Conservation (phyloP, 306 rosid species). For the barrel medic (Medicago truncatula) region DNA sequence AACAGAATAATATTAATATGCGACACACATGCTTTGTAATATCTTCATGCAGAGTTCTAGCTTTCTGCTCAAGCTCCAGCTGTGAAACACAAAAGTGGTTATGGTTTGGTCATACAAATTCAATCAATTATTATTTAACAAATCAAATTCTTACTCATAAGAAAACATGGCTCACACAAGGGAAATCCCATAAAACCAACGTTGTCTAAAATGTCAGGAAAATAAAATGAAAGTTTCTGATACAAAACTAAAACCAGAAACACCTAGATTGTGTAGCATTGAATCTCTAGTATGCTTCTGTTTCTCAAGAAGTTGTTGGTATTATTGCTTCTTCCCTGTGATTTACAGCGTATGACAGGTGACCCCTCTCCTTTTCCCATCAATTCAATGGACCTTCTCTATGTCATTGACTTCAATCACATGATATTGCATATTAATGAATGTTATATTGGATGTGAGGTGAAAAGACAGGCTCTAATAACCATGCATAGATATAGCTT, state of each 20-base stretch:
- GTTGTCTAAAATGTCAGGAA: slow-evolving; percentile 5
- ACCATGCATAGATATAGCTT: slow-evolving; percentile 15
- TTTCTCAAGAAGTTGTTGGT: slow-evolving; percentile 19
- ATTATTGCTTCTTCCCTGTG: too few relatives aligned
- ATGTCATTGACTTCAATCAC: too few relatives aligned
- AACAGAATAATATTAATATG: slow-evolving; percentile 30
- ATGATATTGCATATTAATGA: too few relatives aligned
- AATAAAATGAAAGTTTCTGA: background rate
- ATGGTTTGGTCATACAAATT: slow-evolving; percentile 35
- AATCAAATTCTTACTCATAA: slow-evolving; percentile 13
- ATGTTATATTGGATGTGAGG: too few relatives aligned
- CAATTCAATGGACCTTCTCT: too few relatives aligned
- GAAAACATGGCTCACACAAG: slow-evolving; percentile 36
- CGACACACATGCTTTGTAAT: slow-evolving; percentile 69
- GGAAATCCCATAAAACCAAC: slow-evolving; percentile 1
- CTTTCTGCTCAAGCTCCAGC: slow-evolving; percentile 82
- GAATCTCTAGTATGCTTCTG: slow-evolving; percentile 12
- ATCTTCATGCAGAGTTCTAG: slow-evolving; percentile 70
- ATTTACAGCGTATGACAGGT: too few relatives aligned
- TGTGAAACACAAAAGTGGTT: slow-evolving; percentile 49
- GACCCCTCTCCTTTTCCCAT: too few relatives aligned
- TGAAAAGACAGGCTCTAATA: background rate
- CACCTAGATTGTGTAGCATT: background rate
- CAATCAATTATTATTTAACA: slow-evolving; percentile 24
- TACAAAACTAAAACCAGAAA: background rate